A percentile compares a stretch with the other conserved stretches of the same genome.
Conservation (phyloP, 2,329 filamentous ascomycete species). For the Fusarium xylarioides region DNA sequence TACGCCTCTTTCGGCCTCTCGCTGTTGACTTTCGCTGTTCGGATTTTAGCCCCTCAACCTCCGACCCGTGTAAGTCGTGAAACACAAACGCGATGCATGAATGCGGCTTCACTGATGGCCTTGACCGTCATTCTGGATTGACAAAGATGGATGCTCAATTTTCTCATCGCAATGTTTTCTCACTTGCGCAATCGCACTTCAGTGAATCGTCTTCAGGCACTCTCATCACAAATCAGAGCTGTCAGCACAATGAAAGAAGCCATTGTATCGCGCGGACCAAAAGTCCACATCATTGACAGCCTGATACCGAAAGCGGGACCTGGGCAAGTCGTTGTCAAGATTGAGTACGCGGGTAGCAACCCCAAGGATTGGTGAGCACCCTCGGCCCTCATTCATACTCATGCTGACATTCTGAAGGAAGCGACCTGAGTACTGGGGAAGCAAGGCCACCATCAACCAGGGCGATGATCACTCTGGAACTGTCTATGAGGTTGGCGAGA, state of each 20-base stretch:
- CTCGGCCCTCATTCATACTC: accelerated
- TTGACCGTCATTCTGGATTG: neutral
- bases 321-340: slow-evolving; percentile 15
- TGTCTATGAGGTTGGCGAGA: slow-evolving; percentile 1
- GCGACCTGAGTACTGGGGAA: slow-evolving; percentile 25
- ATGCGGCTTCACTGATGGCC: neutral
- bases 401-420: neutral
- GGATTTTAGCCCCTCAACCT: slow-evolving; percentile 4
- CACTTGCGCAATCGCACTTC: neutral
- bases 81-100: neutral
- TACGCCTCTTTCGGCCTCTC: slow-evolving; percentile 14
- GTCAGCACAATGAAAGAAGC: slow-evolving; percentile 24
- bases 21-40: slow-evolving; percentile 18
- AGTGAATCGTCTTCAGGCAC: neutral
- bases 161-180: neutral
- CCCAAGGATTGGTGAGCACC: slow-evolving; percentile 21
- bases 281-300: slow-evolving; percentile 12
- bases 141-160: neutral
- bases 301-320: slow-evolving; percentile 3
- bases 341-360: slow-evolving; percentile 13
- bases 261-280: slow-evolving; percentile 6
- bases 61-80: neutral
- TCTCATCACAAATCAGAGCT: slow-evolving; percentile 2
- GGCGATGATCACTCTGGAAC: slow-evolving; percentile 23
- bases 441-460: slow-evolving; percentile 5